These are phyloP conservation scores for Hemileccinum rubropunctum DNA, from an alignment of 768 basidiomycete species.

Conservation along the genomic window DNA sequence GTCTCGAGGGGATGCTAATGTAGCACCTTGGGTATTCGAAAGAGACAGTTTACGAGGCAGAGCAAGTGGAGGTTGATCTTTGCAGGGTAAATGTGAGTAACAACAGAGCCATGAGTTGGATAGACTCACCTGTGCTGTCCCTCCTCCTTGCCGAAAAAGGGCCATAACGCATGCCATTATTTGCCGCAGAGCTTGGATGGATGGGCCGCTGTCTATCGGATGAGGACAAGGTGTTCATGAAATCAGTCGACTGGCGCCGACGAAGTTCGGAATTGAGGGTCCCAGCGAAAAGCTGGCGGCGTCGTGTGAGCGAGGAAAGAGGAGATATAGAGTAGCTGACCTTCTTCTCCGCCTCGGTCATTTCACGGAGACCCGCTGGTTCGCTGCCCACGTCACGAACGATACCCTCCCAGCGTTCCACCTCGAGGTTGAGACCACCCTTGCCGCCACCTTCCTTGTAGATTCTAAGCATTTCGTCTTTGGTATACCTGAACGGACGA, in stretches of 20 bases:
- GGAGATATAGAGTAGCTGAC: constrained; percentile 39
- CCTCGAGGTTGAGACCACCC: constrained; percentile 76
- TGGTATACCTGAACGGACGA: constrained; percentile 84
- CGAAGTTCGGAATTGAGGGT: constrained; percentile 83
- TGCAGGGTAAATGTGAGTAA: constrained; percentile 12
- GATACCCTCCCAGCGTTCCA: constrained; percentile 88
- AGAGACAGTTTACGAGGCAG: constrained; percentile 69
- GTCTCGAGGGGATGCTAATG: constrained; percentile 60
- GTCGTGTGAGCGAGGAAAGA: constrained; percentile 27
- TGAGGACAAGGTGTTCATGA: constrained; percentile 56
- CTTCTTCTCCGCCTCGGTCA: constrained; percentile 86
- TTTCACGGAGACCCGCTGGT: constrained; percentile 74
- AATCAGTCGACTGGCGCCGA: constrained; percentile 78
- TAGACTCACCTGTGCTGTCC: constrained; percentile 60
- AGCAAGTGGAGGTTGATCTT: constrained; percentile 58
- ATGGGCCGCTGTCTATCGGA: constrained; percentile 60
- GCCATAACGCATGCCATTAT: constrained; percentile 62
- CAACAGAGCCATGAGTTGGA: not conserved
- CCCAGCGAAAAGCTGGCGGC: constrained; percentile 70
- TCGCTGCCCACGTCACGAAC: constrained; percentile 73
- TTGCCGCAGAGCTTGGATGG: constrained; percentile 45
- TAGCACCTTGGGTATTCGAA: constrained; percentile 51
- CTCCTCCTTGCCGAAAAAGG: constrained; percentile 56
- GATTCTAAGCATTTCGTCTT: constrained; percentile 80
- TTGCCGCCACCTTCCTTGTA: constrained; percentile 77